Evolutionary conservation across 495 filamentous ascomycete species (phyloP), one percentile per base, ranked within the genome.

Genomic region (Cercophora samala): DNA sequence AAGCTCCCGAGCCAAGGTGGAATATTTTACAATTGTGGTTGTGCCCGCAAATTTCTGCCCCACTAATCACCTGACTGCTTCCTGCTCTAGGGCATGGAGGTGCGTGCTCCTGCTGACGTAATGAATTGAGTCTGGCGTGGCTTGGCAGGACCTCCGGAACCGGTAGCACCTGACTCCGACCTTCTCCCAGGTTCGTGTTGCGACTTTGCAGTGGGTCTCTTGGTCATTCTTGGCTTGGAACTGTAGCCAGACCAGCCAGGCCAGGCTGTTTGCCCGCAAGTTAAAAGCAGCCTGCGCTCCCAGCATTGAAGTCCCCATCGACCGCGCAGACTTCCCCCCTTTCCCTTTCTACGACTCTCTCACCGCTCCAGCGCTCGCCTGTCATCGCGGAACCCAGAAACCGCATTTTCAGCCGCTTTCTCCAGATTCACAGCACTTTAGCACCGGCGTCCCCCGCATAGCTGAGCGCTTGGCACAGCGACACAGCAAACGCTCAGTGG

Each of bases 11-110:
- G 13, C n/a, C 61, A 60, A 53, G 46, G 58, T 29, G 62, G 70
- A 76, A 73, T 74, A 76, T 76, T 75, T 75, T 72, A 52, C 64
- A 69, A 70, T 68, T 77, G 68, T 66, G 68, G 51, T 62, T 54
- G 71, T 76, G 69, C 72, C 69, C 71, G 64, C 58, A 70, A 65
- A 66, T 67, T 65, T 52, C 24, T 2, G 62, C 64, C 74, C 75
- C 75, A 69, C 73, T 25, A 62, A 21, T 71, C 74, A 76, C 66
- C 23, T 75, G 74, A 76, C 70, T 53, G 51, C 22, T 19, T 46
- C 54, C 32, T 26, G 52, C 58, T 74, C 60, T 76, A 77, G 74
- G 74, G 74, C 75, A 74, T 9, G 37, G 22, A 32, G 17, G 58
- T 17, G n/a, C 15, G 19, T n/a, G 53, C 24, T 63, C 25, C 32